Evolutionary conservation across 1,284 basidiomycete genomes (phyloP).

Genomic region (Cryptococcus neoformans): DNA sequence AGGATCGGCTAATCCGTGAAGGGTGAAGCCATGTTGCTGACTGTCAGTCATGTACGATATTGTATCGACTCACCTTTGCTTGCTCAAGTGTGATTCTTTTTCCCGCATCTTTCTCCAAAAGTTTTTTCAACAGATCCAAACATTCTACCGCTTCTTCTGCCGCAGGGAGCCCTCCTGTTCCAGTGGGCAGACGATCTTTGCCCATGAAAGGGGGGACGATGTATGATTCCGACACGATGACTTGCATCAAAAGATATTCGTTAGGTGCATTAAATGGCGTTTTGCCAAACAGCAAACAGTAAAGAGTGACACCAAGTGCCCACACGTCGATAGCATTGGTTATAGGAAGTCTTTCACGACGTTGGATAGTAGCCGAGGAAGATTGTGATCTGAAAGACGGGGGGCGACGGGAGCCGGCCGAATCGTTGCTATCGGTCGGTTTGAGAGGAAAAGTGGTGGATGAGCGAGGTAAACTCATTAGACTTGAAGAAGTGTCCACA

Average conservation of each 20-base stretch:
- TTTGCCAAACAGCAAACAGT: constrained; percentile 86
- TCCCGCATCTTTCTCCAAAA: constrained; percentile 79
- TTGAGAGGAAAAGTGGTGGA: constrained; percentile 19
- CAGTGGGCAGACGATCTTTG: constrained; percentile 62
- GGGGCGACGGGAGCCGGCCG: constrained; percentile 33
- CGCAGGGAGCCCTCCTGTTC: constrained; percentile 53
- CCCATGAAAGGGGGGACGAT: constrained; percentile 70
- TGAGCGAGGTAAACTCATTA: constrained; percentile 14
- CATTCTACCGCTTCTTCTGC: constrained; percentile 55
- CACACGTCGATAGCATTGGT: constrained; percentile 98
- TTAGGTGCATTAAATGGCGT: constrained; percentile 66
- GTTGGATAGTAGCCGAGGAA: constrained; percentile 22
- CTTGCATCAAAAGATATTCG: constrained; percentile 79
- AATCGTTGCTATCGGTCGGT: constrained; percentile 23
- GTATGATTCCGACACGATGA: constrained; percentile 80
- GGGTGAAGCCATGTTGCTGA: constrained; percentile 64
- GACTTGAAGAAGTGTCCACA: constrained; percentile 1
- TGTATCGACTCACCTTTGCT: constrained; percentile 66
- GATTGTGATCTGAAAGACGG: constrained; percentile 28
- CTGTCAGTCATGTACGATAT: constrained; percentile 1
- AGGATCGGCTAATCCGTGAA: constrained; percentile 67
- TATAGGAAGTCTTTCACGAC: constrained; percentile 59
- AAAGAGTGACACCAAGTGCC: constrained; percentile 97
- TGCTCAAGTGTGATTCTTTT: constrained; percentile 77
- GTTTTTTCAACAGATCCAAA: constrained; percentile 66